Base-by-base conservation (phyloP, 345 rosid genomes). In the Clarkia xantiana region DNA sequence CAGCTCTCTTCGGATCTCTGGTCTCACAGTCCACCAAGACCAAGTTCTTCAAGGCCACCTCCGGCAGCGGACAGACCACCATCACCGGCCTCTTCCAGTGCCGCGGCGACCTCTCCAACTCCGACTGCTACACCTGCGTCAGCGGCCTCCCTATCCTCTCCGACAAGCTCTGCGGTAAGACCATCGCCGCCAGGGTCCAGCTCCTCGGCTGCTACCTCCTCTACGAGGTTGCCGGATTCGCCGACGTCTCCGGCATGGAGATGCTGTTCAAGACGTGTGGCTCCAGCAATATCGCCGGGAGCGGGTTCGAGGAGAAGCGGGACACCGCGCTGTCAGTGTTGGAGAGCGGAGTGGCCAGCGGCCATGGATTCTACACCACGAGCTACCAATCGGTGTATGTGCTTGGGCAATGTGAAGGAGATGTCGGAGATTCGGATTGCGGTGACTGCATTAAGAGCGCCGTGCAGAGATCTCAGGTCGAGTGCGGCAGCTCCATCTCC, bases 31-130 rank as follows among this genome's bases (percentile, higher is more conserved):
- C 96, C 47, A 75, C 91, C 13, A 86, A 81, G 64, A 54, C 79
- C 45, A 86, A 75, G 69, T 91, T 86, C 76, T 91, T 60, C 68
- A 82, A 91, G 52, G 78, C 95, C 57, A 80, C 96, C 12, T 62
- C 90, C 0, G 96, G 94, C 1, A 68, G 81, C 2, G 78, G 78
- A 60, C 93, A 81, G 59, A 73, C 82, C n/a, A 64, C 71, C 42
- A 84, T 91, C 29, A 84, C 79, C 40, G 98, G 98, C n/a, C 81
- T 91, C 16, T 93, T 86, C 50, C 98, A 91, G 69, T 91, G 98
- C 54, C 76, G 96, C 56, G 99, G 96, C 17, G 98, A 91, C 62
- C 81, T 91, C 20, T 67, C 67, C 44, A 67, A 66, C 68, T 61
- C 66, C n/a, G 96, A 80, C 58, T 91, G 99, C 67, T 84, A 86